phyloP scores from a whole-genome alignment of 371 early-diverging fungal genomes.

The Mortierella sp. region DNA sequence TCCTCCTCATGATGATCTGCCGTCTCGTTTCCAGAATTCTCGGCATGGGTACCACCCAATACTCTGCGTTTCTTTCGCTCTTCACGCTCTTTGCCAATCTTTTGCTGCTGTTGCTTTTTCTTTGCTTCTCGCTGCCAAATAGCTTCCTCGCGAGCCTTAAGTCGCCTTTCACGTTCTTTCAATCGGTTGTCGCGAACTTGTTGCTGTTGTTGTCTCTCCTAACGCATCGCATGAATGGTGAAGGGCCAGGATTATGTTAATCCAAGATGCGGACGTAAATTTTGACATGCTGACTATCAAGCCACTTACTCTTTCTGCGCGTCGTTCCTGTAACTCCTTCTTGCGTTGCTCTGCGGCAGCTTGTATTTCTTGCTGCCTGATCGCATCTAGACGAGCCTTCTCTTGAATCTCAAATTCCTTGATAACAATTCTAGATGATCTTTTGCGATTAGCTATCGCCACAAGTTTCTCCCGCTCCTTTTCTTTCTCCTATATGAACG shows the following conservation, averaged over 20 bases:
- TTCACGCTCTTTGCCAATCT: constrained; percentile 54
- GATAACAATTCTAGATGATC: constrained; percentile 76
- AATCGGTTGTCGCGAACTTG: constrained; percentile 39
- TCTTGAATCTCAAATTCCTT: constrained; percentile 67
- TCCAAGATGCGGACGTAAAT: too few relatives aligned
- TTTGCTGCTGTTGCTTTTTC: constrained; percentile 34
- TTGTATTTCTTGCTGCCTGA: constrained; percentile 59
- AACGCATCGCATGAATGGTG: neutral
- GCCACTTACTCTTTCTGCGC: constrained; percentile 50
- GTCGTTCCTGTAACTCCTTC: constrained; percentile 52
- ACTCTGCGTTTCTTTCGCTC: constrained; percentile 40
- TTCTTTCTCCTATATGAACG: constrained; percentile 60
- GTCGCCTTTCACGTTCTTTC: constrained; percentile 64
- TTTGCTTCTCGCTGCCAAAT: constrained; percentile 59
- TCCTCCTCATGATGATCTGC: constrained; percentile 37
- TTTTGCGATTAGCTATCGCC: constrained; percentile 71
- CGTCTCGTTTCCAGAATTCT: constrained; percentile 30
- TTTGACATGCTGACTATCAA: neutral
- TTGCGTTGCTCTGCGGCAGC: constrained; percentile 55
- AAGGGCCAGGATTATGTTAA: neutral
- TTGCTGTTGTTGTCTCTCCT: constrained; percentile 41
- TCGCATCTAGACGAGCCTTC: constrained; percentile 52
- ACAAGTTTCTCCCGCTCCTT: constrained; percentile 64
- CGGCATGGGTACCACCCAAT: constrained; percentile 24
- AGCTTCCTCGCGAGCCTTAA: constrained; percentile 65